phyloP scores from a whole-genome alignment of 257 asterid genomes.

The Rhazya stricta region DNA sequence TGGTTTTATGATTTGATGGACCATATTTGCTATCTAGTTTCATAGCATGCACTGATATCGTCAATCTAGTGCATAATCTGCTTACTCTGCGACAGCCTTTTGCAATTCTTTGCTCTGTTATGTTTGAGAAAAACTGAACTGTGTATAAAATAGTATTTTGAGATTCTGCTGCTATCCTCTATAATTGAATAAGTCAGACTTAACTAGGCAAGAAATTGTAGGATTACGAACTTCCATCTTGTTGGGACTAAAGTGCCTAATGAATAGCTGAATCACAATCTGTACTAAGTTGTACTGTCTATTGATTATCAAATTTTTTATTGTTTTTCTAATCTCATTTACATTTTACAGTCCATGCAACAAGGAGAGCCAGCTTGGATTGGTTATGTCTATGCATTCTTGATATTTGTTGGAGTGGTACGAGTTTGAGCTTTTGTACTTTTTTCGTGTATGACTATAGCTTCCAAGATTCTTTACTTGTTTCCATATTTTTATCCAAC shows the following conservation, averaged over 20 bases:
- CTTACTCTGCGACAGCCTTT: not conserved
- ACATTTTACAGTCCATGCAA: constrained; percentile 79
- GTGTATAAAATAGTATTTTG: not conserved
- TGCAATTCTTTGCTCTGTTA: not conserved
- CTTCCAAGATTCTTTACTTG: not conserved
- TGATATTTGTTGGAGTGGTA: constrained; percentile 95
- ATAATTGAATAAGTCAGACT: no score
- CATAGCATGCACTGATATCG: not conserved
- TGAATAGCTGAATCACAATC: not conserved
- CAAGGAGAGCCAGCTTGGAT: constrained; percentile 97
- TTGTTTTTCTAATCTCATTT: constrained; percentile 11
- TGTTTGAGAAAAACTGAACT: not conserved
- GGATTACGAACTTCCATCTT: not conserved
- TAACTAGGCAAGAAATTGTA: not conserved
- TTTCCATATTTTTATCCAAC: not conserved
- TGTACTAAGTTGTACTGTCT: no score
- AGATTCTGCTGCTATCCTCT: no score
- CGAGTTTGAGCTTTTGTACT: constrained; percentile 20
- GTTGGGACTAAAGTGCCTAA: not conserved
- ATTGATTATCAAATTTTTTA: not conserved
- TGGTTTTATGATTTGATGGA: not conserved
- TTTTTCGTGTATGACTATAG: not conserved
- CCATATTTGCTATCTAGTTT: not conserved
- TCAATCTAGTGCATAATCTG: not conserved
- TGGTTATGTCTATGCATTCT: constrained; percentile 87